These are phyloP conservation scores for Aspergillus nanangensis DNA, from an alignment of 495 filamentous ascomycete genomes.

Conservation along the genomic window DNA sequence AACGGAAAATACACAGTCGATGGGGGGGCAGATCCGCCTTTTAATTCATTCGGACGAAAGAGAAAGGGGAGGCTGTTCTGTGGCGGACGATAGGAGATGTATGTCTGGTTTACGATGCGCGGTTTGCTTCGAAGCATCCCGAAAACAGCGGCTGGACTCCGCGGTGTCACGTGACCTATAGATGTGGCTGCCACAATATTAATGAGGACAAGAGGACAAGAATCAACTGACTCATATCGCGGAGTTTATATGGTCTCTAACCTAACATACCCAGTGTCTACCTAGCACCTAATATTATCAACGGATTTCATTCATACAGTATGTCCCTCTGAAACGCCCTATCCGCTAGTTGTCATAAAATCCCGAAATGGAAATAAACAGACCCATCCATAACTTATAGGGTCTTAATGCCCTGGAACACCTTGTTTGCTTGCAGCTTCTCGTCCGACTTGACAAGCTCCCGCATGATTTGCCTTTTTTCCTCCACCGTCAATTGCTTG, in stretches of 20 bases:
- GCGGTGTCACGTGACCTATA: conserved; percentile 8
- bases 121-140: too few relatives aligned
- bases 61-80: too few relatives aligned
- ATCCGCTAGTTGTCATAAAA: neutral
- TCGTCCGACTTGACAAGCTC: conserved; percentile 70
- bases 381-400: conserved; percentile 49
- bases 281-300: neutral
- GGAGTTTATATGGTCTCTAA: too few relatives aligned
- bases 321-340: neutral
- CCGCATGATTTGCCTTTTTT: conserved; percentile 75
- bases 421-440: conserved; percentile 74
- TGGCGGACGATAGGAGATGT: too few relatives aligned
- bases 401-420: conserved; percentile 83
- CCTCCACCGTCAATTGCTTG: conserved; percentile 59
- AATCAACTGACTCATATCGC: too few relatives aligned
- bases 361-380: neutral
- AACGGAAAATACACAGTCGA: too few relatives aligned
- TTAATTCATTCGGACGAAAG: too few relatives aligned
- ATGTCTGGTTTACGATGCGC: too few relatives aligned
- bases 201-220: too few relatives aligned
- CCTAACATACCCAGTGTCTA: neutral
- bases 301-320: neutral
- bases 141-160: conserved; percentile 6
- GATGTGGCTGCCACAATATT: neutral
- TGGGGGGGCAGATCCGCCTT: too few relatives aligned